Evolutionary conservation across 2,329 filamentous ascomycete species (phyloP).

Genomic region (Ascochyta fabae): DNA sequence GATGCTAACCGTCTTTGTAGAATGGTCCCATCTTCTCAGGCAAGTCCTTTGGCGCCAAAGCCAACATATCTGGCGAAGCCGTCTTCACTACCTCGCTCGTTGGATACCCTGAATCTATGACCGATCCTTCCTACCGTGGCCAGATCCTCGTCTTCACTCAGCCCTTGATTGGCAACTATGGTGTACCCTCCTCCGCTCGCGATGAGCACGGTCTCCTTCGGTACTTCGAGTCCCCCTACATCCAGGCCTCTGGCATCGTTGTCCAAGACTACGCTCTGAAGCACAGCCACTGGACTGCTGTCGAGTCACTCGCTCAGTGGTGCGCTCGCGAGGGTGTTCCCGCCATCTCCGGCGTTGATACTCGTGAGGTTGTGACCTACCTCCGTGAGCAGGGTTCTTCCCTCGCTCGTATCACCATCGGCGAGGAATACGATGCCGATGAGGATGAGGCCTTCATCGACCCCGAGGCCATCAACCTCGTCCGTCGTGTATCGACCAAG

Average conservation of each 20-base stretch:
- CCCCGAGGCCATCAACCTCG: conserved; percentile 94
- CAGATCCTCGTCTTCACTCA: conserved; percentile 99
- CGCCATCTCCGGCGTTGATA: conserved; percentile 95
- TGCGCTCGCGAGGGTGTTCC: conserved; percentile 95
- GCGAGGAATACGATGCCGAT: conserved; percentile 97
- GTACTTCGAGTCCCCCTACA: conserved; percentile 98
- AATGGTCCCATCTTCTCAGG: conserved; percentile 96
- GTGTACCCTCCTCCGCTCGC: conserved; percentile 83
- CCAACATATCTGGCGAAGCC: conserved; percentile 96
- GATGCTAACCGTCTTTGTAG: conserved; percentile 54
- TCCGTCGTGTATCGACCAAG: conserved; percentile 96
- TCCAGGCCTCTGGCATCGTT: conserved; percentile 94
- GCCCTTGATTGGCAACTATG: conserved; percentile 97
- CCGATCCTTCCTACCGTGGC: conserved; percentile 73
- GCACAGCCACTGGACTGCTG: conserved; percentile 98
- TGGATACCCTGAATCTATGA: conserved; percentile 91
- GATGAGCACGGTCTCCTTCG: conserved; percentile 91
- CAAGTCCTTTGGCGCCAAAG: conserved; percentile 94
- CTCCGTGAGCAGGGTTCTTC: conserved; percentile 97
- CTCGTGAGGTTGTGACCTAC: conserved; percentile 92
- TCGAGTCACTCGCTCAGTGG: conserved; percentile 92
- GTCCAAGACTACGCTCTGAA: conserved; percentile 92
- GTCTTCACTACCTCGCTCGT: conserved; percentile 98
- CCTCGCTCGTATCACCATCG: conserved; percentile 89
- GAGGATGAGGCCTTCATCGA: conserved; percentile 97